Base-by-base conservation (phyloP, 805 yeast species). In the Myxozyma neotropica region DNA sequence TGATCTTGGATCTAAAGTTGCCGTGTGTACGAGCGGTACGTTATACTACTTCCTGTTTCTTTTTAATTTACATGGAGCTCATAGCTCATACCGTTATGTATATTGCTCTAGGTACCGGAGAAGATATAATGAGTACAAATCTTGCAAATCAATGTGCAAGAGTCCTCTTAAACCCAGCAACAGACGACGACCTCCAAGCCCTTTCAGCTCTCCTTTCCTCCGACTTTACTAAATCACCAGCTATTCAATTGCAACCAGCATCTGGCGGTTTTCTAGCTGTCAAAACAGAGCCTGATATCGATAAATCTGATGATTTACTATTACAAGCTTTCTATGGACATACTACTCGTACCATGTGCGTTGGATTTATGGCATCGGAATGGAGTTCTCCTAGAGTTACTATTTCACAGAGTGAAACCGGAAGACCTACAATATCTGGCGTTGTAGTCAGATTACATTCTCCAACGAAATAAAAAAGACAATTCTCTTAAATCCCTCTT, bases 21-120 rank as follows among this genome's bases (percentile, higher is more conserved):
- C 62, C 49, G 70, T 56, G 15, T 73, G 76, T 48, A 65, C 75
- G 0, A 68, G 71, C n/a, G 80, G 80, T 10, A 69, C 68, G 55
- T n/a, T 19, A 2, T 27, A 6, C 21, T 13, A 29, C 33, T 29
- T 29, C 33, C 10, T 29, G n/a, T n/a, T 23, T 1, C 8, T 49
- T 5, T 43, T 2, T 17, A 6, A 10, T 29, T 7, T 7, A 29
- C 33, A 29, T 2, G 21, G n/a, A 17, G 13, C 5, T 8, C 21
- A 15, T 8, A 38, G 42, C 17, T 8, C 21, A 5, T 7, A 38
- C 42, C 21, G n/a, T n/a, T 38, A 38, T 17, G 10, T 29, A n/a
- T 31, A 31, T 8, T 31, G 12, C 8, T 4, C 13, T 29, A 52
- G 64, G 64, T 15, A 56, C 65, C 31, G 80, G 80, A 6, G 80